phyloP scores from a whole-genome alignment of 208 protist species.

The Acanthamoeba royreba region DNA sequence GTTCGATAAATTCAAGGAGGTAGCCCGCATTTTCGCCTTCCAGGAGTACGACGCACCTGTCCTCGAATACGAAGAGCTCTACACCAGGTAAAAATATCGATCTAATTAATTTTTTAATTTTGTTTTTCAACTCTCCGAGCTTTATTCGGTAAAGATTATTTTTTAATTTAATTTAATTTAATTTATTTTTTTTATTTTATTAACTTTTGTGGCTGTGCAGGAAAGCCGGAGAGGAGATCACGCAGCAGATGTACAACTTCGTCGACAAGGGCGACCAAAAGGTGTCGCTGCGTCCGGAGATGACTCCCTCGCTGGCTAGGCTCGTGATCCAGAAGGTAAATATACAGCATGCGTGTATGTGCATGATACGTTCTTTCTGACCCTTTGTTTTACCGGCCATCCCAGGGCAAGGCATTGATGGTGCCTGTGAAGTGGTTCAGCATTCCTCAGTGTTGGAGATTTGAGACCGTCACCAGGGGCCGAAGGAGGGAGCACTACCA shows the following conservation, averaged over 20 bases:
- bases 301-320: slow-evolving; percentile 92
- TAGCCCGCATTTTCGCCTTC: slow-evolving; percentile 87
- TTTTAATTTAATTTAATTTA: too few relatives aligned
- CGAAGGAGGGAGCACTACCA: slow-evolving; percentile 94
- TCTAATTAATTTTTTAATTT: not conserved
- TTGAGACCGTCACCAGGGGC: slow-evolving; percentile 91
- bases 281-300: slow-evolving; percentile 92
- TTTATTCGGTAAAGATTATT: too few relatives aligned
- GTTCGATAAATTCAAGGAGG: slow-evolving; percentile 87
- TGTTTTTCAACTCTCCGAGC: not conserved
- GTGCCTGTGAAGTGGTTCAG: slow-evolving; percentile 94
- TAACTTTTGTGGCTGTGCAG: slow-evolving; percentile 55
- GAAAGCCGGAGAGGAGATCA: slow-evolving; percentile 95
- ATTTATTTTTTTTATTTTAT: too few relatives aligned
- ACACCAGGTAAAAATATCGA: not conserved
- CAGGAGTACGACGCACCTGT: slow-evolving; percentile 95
- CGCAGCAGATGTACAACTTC: slow-evolving; percentile 96
- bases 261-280: slow-evolving; percentile 89
- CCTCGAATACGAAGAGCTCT: slow-evolving; percentile 73
- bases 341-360: too few relatives aligned
- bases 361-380: not conserved
- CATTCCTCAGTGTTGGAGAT: slow-evolving; percentile 94
- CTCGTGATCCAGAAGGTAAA: slow-evolving; percentile 52
- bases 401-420: slow-evolving; percentile 82
- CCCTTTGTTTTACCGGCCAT: slow-evolving; percentile 79